A percentile compares a stretch with the other conserved stretches of the same genome.
Evolutionary conservation across 2,329 filamentous ascomycete genomes (phyloP).

Genomic region (Gliomastix tumulicola): DNA sequence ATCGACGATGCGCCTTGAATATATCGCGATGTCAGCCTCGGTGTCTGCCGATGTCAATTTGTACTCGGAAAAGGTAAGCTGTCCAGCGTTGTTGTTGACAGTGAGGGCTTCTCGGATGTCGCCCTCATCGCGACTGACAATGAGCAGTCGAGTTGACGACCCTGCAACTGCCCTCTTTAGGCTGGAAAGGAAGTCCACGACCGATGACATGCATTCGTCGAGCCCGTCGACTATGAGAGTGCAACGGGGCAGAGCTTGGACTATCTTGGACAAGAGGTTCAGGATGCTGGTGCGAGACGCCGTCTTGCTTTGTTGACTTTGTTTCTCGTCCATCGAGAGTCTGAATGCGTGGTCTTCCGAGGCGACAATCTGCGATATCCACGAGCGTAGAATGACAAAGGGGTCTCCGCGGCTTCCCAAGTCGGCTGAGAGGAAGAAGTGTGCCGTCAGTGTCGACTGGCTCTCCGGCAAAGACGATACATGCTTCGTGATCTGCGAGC

Average conservation of each 20-base stretch:
- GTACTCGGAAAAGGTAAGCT: no score
- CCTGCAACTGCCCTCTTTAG: no score
- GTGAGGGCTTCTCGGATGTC: conserved; percentile 12
- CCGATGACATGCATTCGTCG: conserved; percentile 19
- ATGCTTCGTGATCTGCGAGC: conserved; percentile 17
- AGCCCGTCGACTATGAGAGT: conserved; percentile 21
- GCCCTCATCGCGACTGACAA: conserved; percentile 15
- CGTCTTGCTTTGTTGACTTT: background rate
- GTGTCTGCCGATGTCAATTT: no score
- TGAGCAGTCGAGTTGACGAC: conserved; percentile 13
- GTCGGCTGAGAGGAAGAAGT: conserved; percentile 25
- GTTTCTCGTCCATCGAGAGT: conserved; percentile 1
- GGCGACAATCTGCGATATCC: conserved; percentile 15
- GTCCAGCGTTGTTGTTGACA: background rate
- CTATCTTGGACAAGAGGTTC: conserved; percentile 10
- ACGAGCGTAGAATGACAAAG: conserved; percentile 17
- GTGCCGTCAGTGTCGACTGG: fast-evolving
- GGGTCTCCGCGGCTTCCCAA: conserved; percentile 13
- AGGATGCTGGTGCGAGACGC: conserved; percentile 11
- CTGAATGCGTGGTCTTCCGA: conserved; percentile 7
- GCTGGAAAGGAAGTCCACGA: conserved; percentile 10
- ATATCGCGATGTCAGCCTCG: conserved; percentile 10
- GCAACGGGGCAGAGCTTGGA: conserved; percentile 8
- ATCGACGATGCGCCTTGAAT: conserved; percentile 17
- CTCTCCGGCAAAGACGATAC: conserved; percentile 8